phyloP scores from a whole-genome alignment of 2,329 filamentous ascomycete species.

The Fusarium sp. region DNA sequence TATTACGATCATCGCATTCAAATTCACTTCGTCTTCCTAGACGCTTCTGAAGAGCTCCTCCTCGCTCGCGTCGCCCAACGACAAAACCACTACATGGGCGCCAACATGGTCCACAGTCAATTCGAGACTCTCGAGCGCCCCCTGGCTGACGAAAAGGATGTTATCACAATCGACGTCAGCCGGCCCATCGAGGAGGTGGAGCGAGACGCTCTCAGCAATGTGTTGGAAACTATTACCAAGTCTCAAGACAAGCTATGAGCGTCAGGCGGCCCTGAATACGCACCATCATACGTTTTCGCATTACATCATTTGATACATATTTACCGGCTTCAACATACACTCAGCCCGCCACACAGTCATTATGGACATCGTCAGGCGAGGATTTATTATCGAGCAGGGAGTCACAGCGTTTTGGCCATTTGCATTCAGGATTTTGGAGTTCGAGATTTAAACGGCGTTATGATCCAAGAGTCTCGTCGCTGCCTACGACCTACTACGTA shows the following conservation, averaged over 20 bases:
- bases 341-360: conserved; percentile 2
- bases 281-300: not conserved
- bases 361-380: conserved; percentile 15
- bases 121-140: conserved; percentile 90
- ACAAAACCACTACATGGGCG: conserved; percentile 94
- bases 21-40: conserved; percentile 93
- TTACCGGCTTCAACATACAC: not conserved
- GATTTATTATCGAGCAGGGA: conserved; percentile 40
- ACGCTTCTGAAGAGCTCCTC: conserved; percentile 79
- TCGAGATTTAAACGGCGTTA: conserved; percentile 32
- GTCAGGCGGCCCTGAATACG: not conserved
- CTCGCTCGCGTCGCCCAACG: conserved; percentile 79
- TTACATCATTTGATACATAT: conserved; percentile 1
- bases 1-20: conserved; percentile 79
- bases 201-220: conserved; percentile 66
- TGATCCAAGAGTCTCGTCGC: conserved; percentile 8
- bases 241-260: conserved; percentile 36
- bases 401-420: conserved; percentile 42
- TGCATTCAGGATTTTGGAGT: conserved; percentile 27
- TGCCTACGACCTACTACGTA: not conserved
- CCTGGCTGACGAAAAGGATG: conserved; percentile 74
- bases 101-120: conserved; percentile 94
- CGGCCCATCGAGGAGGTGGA: conserved; percentile 68
- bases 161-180: conserved; percentile 77
- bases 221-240: conserved; percentile 61